These are phyloP conservation scores for Vicia sativa DNA, from an alignment of 306 rosid genomes.

Conservation along the genomic window DNA sequence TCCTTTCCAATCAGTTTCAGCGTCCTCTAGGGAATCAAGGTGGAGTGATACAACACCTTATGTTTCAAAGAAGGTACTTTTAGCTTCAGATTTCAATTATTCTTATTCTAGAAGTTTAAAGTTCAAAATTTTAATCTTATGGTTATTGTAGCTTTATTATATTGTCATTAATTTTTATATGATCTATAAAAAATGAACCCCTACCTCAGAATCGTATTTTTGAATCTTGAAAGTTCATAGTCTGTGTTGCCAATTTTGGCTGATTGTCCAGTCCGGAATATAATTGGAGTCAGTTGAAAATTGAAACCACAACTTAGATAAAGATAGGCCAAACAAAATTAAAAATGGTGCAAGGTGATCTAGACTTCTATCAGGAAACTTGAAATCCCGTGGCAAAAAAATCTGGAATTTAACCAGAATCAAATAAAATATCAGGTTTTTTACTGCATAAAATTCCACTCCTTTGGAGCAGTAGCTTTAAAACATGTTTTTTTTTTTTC, in stretches of 20 bases:
- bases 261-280: background rate
- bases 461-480: background rate
- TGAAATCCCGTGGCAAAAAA: background rate
- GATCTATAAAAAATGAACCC: background rate
- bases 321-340: constrained; percentile 21
- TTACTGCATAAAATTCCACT: background rate
- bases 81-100: constrained; percentile 39
- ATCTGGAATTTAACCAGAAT: background rate
- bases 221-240: constrained; percentile 3
- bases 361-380: constrained; percentile 8
- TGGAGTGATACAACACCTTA: constrained; percentile 87
- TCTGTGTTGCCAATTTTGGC: constrained; percentile 1
- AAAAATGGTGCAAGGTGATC: constrained; percentile 12
- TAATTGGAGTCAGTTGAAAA: constrained; percentile 9
- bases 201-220: background rate
- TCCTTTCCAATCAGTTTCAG: constrained; percentile 56
- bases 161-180: background rate
- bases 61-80: constrained; percentile 79
- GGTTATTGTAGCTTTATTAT: constrained; percentile 11
- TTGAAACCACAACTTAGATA: constrained; percentile 9
- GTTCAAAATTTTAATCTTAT: background rate
- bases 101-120: constrained; percentile 18
- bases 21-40: constrained; percentile 59
- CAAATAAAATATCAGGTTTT: constrained; percentile 1
- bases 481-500: background rate